A percentile compares a stretch with the other conserved stretches of the same genome.
Evolutionary conservation across 2,329 filamentous ascomycete genomes (phyloP).

Genomic region (Triangularia setosa): DNA sequence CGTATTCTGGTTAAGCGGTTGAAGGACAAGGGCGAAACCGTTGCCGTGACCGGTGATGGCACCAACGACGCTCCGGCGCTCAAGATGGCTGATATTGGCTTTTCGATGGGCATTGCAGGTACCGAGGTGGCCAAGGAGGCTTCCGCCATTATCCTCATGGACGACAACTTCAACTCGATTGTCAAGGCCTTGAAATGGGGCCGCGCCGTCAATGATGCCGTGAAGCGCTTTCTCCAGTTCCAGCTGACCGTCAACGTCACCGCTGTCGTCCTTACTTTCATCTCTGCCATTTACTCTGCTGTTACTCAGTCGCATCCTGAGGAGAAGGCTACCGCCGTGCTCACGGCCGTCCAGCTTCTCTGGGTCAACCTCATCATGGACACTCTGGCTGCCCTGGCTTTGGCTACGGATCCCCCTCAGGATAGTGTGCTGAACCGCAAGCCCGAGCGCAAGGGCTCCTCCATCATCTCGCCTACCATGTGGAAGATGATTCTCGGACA

Average conservation of each 20-base stretch:
- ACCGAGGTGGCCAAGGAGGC: slow-evolving; percentile 84
- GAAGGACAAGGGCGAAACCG: slow-evolving; percentile 70
- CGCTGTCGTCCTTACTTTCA: slow-evolving; percentile 80
- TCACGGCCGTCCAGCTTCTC: slow-evolving; percentile 85
- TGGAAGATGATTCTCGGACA: slow-evolving; percentile 99
- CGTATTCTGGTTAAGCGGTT: slow-evolving; percentile 67
- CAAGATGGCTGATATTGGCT: slow-evolving; percentile 77
- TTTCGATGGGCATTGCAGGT: slow-evolving; percentile 81
- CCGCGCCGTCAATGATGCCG: slow-evolving; percentile 70
- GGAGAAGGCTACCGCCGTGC: slow-evolving; percentile 56
- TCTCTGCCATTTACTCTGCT: slow-evolving; percentile 62
- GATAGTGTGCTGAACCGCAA: slow-evolving; percentile 76
- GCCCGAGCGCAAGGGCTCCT: slow-evolving; percentile 53
- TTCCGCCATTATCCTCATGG: slow-evolving; percentile 81
- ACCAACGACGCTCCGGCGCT: slow-evolving; percentile 81
- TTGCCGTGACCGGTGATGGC: slow-evolving; percentile 78
- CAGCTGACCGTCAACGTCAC: slow-evolving; percentile 89
- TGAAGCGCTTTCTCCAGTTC: slow-evolving; percentile 73
- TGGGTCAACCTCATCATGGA: slow-evolving; percentile 99
- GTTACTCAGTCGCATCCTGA: background rate
- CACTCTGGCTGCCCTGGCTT: slow-evolving; percentile 81
- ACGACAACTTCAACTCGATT: slow-evolving; percentile 84
- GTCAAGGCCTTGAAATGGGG: slow-evolving; percentile 82
- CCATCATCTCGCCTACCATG: slow-evolving; percentile 82
- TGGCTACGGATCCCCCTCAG: slow-evolving; percentile 86